Evolutionary conservation across 2,329 filamentous ascomycete species (phyloP).

Genomic region (Lasiodiplodia sp.): DNA sequence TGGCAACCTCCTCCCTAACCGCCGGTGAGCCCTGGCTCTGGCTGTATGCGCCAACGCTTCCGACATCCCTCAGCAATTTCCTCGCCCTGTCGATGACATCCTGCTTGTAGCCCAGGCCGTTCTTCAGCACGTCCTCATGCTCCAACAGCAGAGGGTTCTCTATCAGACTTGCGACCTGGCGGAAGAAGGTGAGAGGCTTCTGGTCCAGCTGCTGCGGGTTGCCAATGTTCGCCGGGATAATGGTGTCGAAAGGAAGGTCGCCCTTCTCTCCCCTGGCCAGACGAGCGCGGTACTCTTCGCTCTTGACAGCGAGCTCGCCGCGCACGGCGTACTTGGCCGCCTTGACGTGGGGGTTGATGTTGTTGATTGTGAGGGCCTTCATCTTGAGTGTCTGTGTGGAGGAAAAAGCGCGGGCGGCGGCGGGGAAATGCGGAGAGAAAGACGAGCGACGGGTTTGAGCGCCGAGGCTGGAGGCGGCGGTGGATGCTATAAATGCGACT

Average conservation of each 20-base stretch:
- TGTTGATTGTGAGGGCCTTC: conserved; percentile 71
- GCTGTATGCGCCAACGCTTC: conserved; percentile 95
- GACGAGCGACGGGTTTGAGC: background rate
- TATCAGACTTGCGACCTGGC: conserved; percentile 89
- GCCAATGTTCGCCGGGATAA: conserved; percentile 98
- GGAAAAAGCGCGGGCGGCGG: conserved; percentile 13
- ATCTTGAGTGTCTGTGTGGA: conserved; percentile 13
- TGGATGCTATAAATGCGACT: conserved; percentile 1
- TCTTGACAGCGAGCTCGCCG: conserved; percentile 92
- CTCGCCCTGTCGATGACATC: conserved; percentile 87
- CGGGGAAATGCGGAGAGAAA: conserved; percentile 16
- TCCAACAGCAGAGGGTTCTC: conserved; percentile 89
- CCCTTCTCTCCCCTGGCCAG: conserved; percentile 67
- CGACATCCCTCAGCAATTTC: conserved; percentile 80
- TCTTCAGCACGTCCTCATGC: conserved; percentile 79
- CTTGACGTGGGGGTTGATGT: conserved; percentile 90
- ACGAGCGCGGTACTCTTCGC: conserved; percentile 84
- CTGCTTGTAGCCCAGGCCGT: conserved; percentile 81
- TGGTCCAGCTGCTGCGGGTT: conserved; percentile 99
- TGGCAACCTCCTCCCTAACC: conserved; percentile 87
- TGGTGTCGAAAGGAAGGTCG: conserved; percentile 81
- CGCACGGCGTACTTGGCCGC: conserved; percentile 95
- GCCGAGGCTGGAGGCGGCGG: background rate
- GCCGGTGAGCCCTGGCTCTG: conserved; percentile 87
- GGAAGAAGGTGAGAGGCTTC: conserved; percentile 99